These are phyloP conservation scores for Urtica urens DNA, from an alignment of 306 rosid species.

Conservation along the genomic window DNA sequence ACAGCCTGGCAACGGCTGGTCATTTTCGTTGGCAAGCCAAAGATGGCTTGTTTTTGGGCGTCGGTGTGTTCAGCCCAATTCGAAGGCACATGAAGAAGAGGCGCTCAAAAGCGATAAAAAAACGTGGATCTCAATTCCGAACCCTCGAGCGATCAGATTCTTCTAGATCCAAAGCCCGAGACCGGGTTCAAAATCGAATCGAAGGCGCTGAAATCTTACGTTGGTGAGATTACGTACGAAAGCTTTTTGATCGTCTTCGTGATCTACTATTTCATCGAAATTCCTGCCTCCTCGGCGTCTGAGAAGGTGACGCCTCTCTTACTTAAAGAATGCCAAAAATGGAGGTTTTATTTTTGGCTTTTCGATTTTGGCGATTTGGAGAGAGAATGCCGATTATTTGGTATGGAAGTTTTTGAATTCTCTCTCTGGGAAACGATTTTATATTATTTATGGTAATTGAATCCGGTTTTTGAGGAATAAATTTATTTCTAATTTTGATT, in stretches of 20 bases:
- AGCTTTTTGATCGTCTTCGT: constrained; percentile 50
- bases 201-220: constrained; percentile 23
- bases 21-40: constrained; percentile 52
- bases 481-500: no score
- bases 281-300: constrained; percentile 71
- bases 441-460: no score
- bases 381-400: no score
- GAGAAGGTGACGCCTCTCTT: constrained; percentile 87
- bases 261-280: constrained; percentile 72
- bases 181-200: not conserved
- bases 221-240: constrained; percentile 57
- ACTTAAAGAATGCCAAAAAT: no score
- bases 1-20: constrained; percentile 59
- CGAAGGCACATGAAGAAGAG: constrained; percentile 54
- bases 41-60: constrained; percentile 43
- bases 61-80: constrained; percentile 31
- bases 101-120: no score
- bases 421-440: no score
- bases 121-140: no score
- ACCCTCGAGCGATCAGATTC: no score
- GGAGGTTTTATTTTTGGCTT: no score
- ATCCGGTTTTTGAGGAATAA: no score
- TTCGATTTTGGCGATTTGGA: no score
- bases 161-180: constrained; percentile 21
- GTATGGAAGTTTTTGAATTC: no score